These are phyloP conservation scores for Rhizoclosmatium sp. DNA, from an alignment of 192 early-diverging fungal species.

Conservation along the genomic window DNA sequence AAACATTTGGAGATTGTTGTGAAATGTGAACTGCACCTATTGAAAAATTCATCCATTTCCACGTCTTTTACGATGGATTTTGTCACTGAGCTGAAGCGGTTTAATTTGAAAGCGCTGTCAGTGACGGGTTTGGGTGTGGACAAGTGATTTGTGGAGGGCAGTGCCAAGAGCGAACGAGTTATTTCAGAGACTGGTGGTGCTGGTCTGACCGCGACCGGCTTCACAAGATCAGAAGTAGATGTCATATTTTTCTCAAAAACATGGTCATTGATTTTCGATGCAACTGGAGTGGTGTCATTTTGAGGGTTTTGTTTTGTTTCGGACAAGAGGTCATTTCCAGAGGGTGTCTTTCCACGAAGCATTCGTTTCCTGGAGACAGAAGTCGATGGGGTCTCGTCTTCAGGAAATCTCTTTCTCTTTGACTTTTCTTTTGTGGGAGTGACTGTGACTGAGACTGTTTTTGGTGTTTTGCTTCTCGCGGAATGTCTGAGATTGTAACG, in stretches of 20 bases:
- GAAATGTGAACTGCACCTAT: conserved; percentile 12
- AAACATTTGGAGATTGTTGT: neutral
- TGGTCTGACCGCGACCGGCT: neutral
- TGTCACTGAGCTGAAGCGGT: conserved; percentile 1
- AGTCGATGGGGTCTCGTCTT: neutral
- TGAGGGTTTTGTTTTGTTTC: neutral
- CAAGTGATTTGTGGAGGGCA: neutral
- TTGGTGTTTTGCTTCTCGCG: neutral
- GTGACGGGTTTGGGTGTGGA: conserved; percentile 8
- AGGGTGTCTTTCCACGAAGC: conserved; percentile 14
- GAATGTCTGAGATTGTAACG: neutral
- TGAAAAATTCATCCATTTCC: conserved; percentile 25
- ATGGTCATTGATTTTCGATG: neutral
- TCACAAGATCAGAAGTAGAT: neutral
- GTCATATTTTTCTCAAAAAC: neutral
- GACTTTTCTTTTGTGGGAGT: neutral
- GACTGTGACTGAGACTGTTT: neutral
- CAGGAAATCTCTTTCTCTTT: conserved; percentile 5
- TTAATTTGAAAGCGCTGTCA: neutral
- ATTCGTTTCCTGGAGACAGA: neutral
- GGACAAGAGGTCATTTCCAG: neutral
- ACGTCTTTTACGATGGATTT: neutral
- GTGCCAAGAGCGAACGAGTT: neutral
- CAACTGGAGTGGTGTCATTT: neutral
- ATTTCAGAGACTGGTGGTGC: neutral